Evolutionary conservation across 805 yeast genomes (phyloP), one percentile per base, ranked within the genome.

Genomic region (Candida quercuum): DNA sequence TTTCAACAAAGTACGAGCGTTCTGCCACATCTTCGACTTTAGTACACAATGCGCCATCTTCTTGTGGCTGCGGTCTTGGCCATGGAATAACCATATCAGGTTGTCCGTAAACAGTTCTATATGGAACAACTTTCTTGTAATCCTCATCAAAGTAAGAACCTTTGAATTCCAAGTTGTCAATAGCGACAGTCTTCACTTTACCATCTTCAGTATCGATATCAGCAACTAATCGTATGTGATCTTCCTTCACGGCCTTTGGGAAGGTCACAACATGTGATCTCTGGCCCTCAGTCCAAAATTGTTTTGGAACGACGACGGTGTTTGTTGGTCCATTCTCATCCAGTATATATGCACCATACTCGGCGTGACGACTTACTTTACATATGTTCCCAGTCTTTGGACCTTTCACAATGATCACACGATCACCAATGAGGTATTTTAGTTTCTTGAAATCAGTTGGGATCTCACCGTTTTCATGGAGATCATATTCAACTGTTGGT

Each of bases 61-160:
- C 74, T 0, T 60, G 46, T 17, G 58, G 57, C 24, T 69, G 77
- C 2, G 93, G 89, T 49, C 75, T 72, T 27, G 96, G 96, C 95
- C 95, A 91, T 37, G 97, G 97, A 35, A 89, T 79, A 18, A 78
- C 74, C 37, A 86, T 65, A 36, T 77, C 72, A 29, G 73, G 76
- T 49, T 82, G 80, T 48, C 84, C 79, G 45, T 73, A 74, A 19
- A 89, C 86, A 48, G 77, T 75, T 60, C 98, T 76, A 41, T 75
- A 76, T 22, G 95, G 95, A 66, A 86, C 63, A 71, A 81, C 74
- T 51, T 69, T 69, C 56, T 80, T 81, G 60, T 81, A 79, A 47
- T 81, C 76, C 32, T 74, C 76, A 54, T 88, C 95, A 59, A 74
- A 91, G 55, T 83, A 81, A 35, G 67, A 62, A 17, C 86, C 95